phyloP scores from a whole-genome alignment of 108 stramenopile species.

The Cyclotella sp. region DNA sequence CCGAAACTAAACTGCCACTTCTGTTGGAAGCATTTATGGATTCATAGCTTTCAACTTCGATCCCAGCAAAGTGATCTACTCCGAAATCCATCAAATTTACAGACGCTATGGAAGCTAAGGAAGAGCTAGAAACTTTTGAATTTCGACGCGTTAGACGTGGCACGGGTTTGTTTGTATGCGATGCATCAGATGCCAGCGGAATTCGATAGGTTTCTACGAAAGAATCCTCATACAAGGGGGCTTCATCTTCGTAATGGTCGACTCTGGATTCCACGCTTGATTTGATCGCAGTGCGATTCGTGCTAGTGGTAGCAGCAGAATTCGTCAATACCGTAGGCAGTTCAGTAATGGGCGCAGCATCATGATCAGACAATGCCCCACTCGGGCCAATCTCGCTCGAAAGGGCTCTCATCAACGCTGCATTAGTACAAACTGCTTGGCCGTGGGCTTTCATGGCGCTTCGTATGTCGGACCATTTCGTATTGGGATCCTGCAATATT shows the following conservation, averaged over 20 bases:
- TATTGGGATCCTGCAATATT: conserved; percentile 22
- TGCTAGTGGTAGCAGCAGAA: too few species aligned
- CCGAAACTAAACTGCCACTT: neutral
- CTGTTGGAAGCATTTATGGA: too few species aligned
- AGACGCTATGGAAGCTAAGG: neutral
- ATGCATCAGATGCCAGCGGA: neutral
- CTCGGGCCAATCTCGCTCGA: neutral
- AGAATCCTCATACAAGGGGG: too few species aligned
- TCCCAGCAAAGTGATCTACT: conserved; percentile 1
- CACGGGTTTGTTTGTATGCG: neutral
- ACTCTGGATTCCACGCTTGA: too few species aligned
- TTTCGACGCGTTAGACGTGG: neutral
- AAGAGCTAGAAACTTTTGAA: neutral
- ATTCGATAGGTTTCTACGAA: neutral
- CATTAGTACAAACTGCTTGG: conserved; percentile 27
- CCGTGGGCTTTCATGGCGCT: conserved; percentile 21
- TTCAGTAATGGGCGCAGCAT: neutral
- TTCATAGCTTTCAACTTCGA: neutral
- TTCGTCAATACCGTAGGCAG: too few species aligned
- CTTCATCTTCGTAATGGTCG: too few species aligned
- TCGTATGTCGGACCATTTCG: conserved; percentile 36
- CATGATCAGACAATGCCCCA: neutral
- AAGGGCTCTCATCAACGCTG: conserved; percentile 24
- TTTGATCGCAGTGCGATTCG: too few species aligned
- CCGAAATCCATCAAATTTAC: conserved; percentile 20